Evolutionary conservation across 176 grass and related monocot genomes (phyloP), one percentile per base, ranked within the genome.

Genomic region (Urochloa ruziziensis): DNA sequence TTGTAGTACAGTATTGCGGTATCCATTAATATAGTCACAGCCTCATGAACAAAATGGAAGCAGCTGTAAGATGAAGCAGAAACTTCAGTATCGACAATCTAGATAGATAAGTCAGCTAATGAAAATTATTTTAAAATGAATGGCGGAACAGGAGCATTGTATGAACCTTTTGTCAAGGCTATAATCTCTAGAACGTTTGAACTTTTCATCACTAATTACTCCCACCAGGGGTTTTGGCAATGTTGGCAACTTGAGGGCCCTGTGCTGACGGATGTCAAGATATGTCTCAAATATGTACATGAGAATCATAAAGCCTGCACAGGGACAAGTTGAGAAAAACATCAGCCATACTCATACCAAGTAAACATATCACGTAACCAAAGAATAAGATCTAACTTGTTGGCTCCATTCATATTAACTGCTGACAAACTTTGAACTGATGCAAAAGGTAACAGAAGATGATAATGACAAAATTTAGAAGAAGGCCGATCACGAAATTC

Each of bases 251-350:
- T 92, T 94, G 37, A 96, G 91, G 40, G 89, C 85, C 42, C 80
- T 79, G 89, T 96, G 93, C 88, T 99, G 97, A 46, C 97, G 89
- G 42, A 85, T 87, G 82, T 99, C 91, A 61, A 99, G 87, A 70
- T 99, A 99, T 52, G 97, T 94, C 88, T 99, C 97, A 85, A 99
- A 94, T 80, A 99, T 79, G 74, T 96, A 96, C 88, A 92, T 92
- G 30, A 92, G 82, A 84, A 92, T 83, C 97, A 99, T 99, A 89
- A 99, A 96, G 70, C 93, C 97, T 99, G 89, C 72, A 94, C 81
- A 77, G 11, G 63, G 10, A 70, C 13, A 73, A 8, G 46, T 57
- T 73, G 1, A 79, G 40, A 82, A 39, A 14, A 67, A 6, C 24
- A 68, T 32, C 13, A 40, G 42, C 62, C 57, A 62, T 73, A 67